These are phyloP conservation scores for Hemisphaericaspora xylanilytica DNA, from an alignment of 1,139 yeast species.

Conservation along the genomic window DNA sequence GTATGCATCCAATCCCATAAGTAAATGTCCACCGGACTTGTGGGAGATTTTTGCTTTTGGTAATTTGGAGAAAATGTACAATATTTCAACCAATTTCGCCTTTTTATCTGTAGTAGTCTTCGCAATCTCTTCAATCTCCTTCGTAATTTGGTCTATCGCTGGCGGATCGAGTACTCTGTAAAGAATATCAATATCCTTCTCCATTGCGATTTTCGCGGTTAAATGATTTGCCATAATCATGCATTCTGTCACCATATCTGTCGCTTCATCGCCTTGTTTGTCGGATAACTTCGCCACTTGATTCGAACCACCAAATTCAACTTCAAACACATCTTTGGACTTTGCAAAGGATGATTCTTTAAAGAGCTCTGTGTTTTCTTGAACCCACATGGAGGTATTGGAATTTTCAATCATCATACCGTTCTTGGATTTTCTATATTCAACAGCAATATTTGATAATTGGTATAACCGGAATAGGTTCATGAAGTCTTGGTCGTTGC, in stretches of 20 bases:
- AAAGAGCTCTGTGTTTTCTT: not conserved
- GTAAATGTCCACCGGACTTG: slow-evolving; percentile 49
- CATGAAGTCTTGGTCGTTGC: slow-evolving; percentile 19
- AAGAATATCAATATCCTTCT: slow-evolving; percentile 54
- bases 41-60: slow-evolving; percentile 34
- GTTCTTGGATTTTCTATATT: slow-evolving; percentile 8
- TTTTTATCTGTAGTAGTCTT: slow-evolving; percentile 23
- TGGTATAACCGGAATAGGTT: slow-evolving; percentile 30
- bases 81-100: slow-evolving; percentile 20
- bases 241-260: slow-evolving; percentile 64
- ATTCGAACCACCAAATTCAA: slow-evolving; percentile 8
- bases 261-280: slow-evolving; percentile 1
- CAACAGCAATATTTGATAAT: slow-evolving; percentile 21
- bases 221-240: slow-evolving; percentile 77
- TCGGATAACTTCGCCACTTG: not conserved
- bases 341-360: slow-evolving; percentile 4
- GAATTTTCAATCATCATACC: not conserved
- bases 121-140: slow-evolving; percentile 37
- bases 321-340: slow-evolving; percentile 18
- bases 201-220: slow-evolving; percentile 51
- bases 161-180: slow-evolving; percentile 43
- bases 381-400: not conserved
- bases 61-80: slow-evolving; percentile 18
- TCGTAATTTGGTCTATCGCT: slow-evolving; percentile 22
- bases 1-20: slow-evolving; percentile 64